Evolutionary conservation across 1,139 yeast species (phyloP), one percentile per base, ranked within the genome.

Genomic region (Candida glucosophila): DNA sequence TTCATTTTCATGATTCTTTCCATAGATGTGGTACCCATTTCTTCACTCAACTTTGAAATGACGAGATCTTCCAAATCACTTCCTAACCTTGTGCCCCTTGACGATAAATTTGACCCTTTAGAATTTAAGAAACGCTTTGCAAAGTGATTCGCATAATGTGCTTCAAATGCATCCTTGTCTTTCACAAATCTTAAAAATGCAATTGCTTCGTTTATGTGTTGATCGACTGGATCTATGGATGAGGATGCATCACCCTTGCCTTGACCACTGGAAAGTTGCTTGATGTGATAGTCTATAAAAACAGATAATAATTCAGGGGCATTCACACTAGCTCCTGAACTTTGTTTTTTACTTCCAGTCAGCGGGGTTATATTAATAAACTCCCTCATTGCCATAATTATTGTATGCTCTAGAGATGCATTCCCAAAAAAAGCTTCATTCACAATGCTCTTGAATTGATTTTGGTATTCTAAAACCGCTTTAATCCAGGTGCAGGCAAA

Each of bases 81-180:
- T 0, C 77, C 70, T 27, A 44, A 30, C 23, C 38, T 41, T 21
- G 30, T 34, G 13, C 40, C 41, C 5, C 37, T 27, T 6, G 33
- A 32, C 3, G 32, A 28, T 22, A 35, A 40, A 3, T 47, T 33
- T 13, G 44, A 34, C 1, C 50, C 49, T 33, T 68, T 70, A 9
- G 66, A 42, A 31, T 67, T 73, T 30, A 82, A 76, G 29, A 90
- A 62, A 32, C 98, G 60, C 46, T 83, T 85, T 1, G 97, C 96
- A 36, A 90, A 66, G 54, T 85, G 95, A 29, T 79, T 81, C 39
- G 88, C 88, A 52, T 85, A 90, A 36, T 80, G 77, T 17, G 73
- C 76, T 48, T 85, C 95, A 52, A 90, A 90, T 19, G 83, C 61
- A 50, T 90, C 97, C 45, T 85, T 88, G 41, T 90, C 96, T 28